Base-by-base conservation (phyloP, 306 rosid genomes). In the Trifolium fragiferum region DNA sequence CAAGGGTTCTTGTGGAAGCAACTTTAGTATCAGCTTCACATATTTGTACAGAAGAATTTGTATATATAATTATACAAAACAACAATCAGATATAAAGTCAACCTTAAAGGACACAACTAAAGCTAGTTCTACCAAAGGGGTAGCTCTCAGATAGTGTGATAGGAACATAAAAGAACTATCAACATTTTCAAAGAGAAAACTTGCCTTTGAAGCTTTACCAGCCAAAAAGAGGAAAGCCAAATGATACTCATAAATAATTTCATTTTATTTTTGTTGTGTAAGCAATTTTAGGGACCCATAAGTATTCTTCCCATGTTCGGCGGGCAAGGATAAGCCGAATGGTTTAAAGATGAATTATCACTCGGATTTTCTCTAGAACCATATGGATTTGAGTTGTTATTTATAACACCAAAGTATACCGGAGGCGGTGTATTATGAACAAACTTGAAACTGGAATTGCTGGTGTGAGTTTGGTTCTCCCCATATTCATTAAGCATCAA, bases 221-320 rank as follows among this genome's bases (percentile, higher is more conserved):
- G 51, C 88, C 76, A 74, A 68, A 83, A 79, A 67, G 72, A 74
- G 70, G 68, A 78, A 80, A 46, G 79, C 51, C 77, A 72, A 76
- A 78, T 67, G 57, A 30, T 57, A 74, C 70, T 74, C 61, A 18
- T 27, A 37, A 27, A 18, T 27, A 37, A 27, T 77, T 72, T 73
- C 79, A 65, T 78, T 78, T 78, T 14, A 68, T 50, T 30, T 32
- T 30, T 30, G 40, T 66, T 19, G 43, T 8, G 71, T 33, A 68
- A 77, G 72, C 82, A 84, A 77, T 65, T 74, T 80, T 70, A 94
- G 6, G 99, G 99, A 75, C 98, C 98, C 33, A 89, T 90, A 81
- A 94, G 88, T 72, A 90, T 80, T 80, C 97, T 90, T 72, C 98
- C 98, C 49, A 89, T 76, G 87, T 82, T 92, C 81, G 83, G 89